A percentile compares a stretch with the other conserved stretches of the same genome.
Conservation (phyloP, 1,284 basidiomycete genomes). For the Gomphus sp. region DNA sequence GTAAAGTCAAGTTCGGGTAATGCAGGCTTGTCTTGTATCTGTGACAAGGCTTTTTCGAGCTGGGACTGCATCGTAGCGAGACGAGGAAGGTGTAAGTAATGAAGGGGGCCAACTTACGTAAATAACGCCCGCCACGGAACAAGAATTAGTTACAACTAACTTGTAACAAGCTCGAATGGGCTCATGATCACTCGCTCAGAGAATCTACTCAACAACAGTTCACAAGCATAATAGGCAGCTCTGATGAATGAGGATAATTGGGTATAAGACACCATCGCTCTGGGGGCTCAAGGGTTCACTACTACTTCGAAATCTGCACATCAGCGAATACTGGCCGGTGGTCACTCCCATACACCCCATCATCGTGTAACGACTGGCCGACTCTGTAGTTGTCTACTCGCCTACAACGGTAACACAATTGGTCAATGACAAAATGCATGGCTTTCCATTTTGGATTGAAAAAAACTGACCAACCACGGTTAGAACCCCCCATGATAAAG, state of each 20-base stretch:
- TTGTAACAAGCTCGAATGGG: no score
- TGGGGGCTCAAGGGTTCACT: background rate
- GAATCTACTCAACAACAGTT: no score
- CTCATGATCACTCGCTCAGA: no score
- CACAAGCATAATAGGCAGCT: no score
- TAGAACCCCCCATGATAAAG: conserved; percentile 43
- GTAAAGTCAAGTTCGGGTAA: conserved; percentile 79
- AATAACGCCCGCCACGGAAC: background rate
- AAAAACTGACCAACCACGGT: conserved; percentile 37
- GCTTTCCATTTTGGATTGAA: background rate
- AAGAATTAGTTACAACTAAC: no score
- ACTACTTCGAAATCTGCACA: conserved; percentile 13
- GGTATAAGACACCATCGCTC: no score
- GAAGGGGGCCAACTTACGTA: background rate
- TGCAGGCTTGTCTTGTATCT: conserved; percentile 59
- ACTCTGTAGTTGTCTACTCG: conserved; percentile 30
- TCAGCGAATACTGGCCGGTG: conserved; percentile 47
- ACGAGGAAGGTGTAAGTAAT: background rate
- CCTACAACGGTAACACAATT: conserved; percentile 21
- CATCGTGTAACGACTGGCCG: conserved; percentile 35
- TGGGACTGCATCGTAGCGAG: conserved; percentile 26
- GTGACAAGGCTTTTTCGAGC: conserved; percentile 63
- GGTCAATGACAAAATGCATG: background rate
- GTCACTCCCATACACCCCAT: conserved; percentile 47
- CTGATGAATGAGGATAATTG: no score